A percentile compares a stretch with the other conserved stretches of the same genome.
These are phyloP conservation scores for Elaeis guineensis DNA, from an alignment of 176 grass and related monocot species.

Conservation along the genomic window DNA sequence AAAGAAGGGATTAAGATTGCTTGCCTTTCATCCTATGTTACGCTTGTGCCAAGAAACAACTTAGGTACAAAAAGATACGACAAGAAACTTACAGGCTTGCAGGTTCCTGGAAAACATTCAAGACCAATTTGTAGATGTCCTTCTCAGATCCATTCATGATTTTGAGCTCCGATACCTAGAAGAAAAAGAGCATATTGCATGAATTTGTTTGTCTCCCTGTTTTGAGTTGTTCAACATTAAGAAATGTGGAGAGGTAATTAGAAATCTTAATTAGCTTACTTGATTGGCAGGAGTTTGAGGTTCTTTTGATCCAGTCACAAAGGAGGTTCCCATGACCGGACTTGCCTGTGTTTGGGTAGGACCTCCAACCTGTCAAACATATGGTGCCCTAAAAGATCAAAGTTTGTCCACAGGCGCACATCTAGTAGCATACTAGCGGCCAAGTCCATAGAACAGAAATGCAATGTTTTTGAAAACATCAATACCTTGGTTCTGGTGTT, in stretches of 20 bases:
- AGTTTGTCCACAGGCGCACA: not conserved
- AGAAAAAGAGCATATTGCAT: not conserved
- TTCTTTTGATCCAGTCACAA: slow-evolving; percentile 30
- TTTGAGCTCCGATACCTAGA: slow-evolving; percentile 19
- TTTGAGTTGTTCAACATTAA: too few relatives aligned
- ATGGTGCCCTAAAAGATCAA: slow-evolving; percentile 1
- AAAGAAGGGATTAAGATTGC: too few relatives aligned
- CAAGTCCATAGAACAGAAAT: too few relatives aligned
- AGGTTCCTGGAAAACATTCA: slow-evolving; percentile 74
- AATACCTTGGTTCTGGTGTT: slow-evolving; percentile 72
- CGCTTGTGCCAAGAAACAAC: not conserved
- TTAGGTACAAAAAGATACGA: not conserved
- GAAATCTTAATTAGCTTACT: slow-evolving; percentile 26
- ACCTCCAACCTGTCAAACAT: slow-evolving; percentile 33
- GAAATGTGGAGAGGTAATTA: not conserved
- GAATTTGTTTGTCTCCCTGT: too few relatives aligned
- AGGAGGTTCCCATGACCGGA: slow-evolving; percentile 24
- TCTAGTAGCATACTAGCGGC: too few relatives aligned
- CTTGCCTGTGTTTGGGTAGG: slow-evolving; percentile 16
- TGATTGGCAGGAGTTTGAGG: slow-evolving; percentile 34
- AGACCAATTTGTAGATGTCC: slow-evolving; percentile 53
- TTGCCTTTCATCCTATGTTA: not conserved
- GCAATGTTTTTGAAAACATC: not conserved
- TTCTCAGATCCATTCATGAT: slow-evolving; percentile 23
- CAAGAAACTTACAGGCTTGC: slow-evolving; percentile 54